phyloP scores from a whole-genome alignment of 768 basidiomycete species.

The Podaxis sp. region DNA sequence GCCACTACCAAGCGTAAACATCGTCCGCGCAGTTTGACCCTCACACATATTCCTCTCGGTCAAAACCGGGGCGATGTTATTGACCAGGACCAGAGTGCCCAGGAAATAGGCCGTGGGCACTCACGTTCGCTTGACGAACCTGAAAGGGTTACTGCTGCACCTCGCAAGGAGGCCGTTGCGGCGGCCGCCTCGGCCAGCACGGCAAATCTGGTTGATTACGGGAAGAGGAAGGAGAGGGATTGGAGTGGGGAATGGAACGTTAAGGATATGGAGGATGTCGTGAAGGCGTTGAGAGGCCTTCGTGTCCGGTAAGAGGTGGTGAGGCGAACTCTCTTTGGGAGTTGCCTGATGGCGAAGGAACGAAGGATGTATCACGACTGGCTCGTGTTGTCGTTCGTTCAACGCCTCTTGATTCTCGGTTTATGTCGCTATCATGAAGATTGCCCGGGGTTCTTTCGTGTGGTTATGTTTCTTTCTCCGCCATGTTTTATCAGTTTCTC shows the following conservation, averaged over 20 bases:
- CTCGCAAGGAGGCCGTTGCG: not conserved
- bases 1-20: constrained; percentile 11
- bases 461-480: not conserved
- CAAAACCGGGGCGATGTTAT: not conserved
- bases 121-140: constrained; percentile 7
- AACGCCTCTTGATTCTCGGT: not conserved
- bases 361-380: not conserved
- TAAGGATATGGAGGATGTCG: constrained; percentile 34
- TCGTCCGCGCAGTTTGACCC: constrained; percentile 19
- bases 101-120: not conserved
- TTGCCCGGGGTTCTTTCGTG: not conserved
- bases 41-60: constrained; percentile 4
- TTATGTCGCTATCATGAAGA: not conserved
- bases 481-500: not conserved
- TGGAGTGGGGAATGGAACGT: constrained; percentile 43
- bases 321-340: not conserved
- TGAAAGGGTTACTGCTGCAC: not conserved
- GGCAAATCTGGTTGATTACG: constrained; percentile 18
- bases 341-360: not conserved
- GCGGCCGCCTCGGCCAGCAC: not conserved
- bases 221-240: constrained; percentile 33
- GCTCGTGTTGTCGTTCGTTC: not conserved
- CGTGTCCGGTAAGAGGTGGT: constrained; percentile 19
- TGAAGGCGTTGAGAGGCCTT: constrained; percentile 29
- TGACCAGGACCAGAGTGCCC: not conserved